Evolutionary conservation across 169 alveolate species (phyloP).

Genomic region (Babesia sp.): DNA sequence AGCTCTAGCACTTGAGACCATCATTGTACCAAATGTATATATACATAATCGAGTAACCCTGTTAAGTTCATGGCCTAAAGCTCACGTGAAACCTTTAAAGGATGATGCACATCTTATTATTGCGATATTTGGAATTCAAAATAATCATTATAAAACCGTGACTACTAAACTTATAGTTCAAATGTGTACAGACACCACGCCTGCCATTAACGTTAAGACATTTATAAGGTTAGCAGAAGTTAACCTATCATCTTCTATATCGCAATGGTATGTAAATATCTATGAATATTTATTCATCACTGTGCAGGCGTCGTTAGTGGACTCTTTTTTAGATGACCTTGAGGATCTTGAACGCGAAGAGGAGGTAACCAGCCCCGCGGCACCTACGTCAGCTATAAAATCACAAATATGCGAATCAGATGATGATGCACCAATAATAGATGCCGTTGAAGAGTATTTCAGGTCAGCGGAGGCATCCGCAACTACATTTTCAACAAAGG

Average conservation of each 20-base stretch:
- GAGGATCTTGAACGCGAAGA: constrained; percentile 69
- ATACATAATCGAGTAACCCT: too few species aligned
- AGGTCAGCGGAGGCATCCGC: constrained; percentile 20
- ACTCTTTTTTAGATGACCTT: constrained; percentile 73
- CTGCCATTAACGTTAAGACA: too few species aligned
- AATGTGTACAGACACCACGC: not conserved
- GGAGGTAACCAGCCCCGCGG: constrained; percentile 28
- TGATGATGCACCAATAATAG: constrained; percentile 74
- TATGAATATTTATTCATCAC: too few species aligned
- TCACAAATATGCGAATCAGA: constrained; percentile 53
- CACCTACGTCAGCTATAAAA: not conserved
- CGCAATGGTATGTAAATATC: constrained; percentile 9
- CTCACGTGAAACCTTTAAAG: too few species aligned
- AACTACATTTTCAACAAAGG: constrained; percentile 34
- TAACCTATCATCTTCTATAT: not conserved
- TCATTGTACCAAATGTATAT: too few species aligned
- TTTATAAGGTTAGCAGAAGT: not conserved
- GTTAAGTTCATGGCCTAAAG: too few species aligned
- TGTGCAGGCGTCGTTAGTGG: constrained; percentile 74
- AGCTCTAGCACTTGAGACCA: not conserved
- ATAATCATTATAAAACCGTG: too few species aligned
- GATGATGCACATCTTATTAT: too few species aligned
- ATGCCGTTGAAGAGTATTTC: constrained; percentile 76
- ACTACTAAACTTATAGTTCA: too few species aligned
- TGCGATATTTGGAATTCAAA: too few species aligned